These are phyloP conservation scores for Penstemon eatonii DNA, from an alignment of 257 asterid species.

Conservation along the genomic window DNA sequence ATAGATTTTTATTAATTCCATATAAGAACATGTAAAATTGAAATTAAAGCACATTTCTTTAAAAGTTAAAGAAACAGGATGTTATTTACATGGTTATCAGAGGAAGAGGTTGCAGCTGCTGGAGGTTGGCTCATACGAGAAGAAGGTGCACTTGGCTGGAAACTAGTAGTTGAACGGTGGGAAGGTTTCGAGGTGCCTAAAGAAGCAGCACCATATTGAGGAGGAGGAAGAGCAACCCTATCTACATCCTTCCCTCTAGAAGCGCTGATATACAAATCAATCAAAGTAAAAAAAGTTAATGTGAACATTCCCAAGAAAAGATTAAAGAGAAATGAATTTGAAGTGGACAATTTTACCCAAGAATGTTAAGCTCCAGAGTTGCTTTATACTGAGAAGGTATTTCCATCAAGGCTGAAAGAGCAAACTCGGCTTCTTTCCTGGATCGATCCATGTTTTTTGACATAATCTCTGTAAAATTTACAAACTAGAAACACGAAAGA, in stretches of 20 bases:
- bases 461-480: constrained; percentile 90
- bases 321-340: neutral
- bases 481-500: constrained; percentile 61
- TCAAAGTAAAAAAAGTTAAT: constrained; percentile 14
- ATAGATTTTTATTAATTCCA: too few relatives aligned
- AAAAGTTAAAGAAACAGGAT: neutral
- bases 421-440: constrained; percentile 92
- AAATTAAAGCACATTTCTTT: neutral
- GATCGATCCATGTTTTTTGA: constrained; percentile 61
- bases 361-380: constrained; percentile 81
- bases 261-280: constrained; percentile 48
- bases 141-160: constrained; percentile 71
- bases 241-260: constrained; percentile 67
- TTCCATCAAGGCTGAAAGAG: constrained; percentile 94
- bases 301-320: neutral
- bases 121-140: constrained; percentile 42
- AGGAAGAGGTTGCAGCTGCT: constrained; percentile 43
- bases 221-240: constrained; percentile 87
- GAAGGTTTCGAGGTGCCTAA: constrained; percentile 55
- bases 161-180: constrained; percentile 37
- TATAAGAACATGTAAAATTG: neutral
- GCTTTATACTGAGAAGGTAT: constrained; percentile 95
- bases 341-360: constrained; percentile 55
- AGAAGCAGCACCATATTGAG: constrained; percentile 63
- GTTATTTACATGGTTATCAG: constrained; percentile 62